Evolutionary conservation across 306 rosid genomes (phyloP).

Genomic region (Castanea sativa): DNA sequence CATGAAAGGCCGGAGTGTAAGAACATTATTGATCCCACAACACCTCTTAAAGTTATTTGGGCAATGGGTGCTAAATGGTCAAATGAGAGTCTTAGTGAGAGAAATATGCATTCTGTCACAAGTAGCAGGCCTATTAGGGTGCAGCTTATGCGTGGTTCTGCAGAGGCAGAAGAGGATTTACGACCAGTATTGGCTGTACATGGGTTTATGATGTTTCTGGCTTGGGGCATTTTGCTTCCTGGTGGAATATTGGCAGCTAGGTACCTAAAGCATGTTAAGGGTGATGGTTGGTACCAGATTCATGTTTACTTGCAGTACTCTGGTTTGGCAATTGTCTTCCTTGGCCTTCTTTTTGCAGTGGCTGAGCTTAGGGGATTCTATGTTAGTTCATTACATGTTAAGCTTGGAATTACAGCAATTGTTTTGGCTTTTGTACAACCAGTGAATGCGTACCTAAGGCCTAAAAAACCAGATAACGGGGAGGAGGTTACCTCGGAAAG

Average conservation of each 20-base stretch:
- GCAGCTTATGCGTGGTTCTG: conserved; percentile 76
- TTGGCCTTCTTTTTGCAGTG: conserved; percentile 87
- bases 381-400: conserved; percentile 72
- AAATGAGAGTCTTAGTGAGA: conserved; percentile 46
- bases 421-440: conserved; percentile 73
- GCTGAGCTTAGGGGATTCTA: conserved; percentile 88
- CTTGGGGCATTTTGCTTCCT: conserved; percentile 93
- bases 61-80: conserved; percentile 93
- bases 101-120: conserved; percentile 79
- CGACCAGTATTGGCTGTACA: conserved; percentile 89
- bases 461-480: conserved; percentile 51
- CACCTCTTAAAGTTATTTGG: conserved; percentile 91
- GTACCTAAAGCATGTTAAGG: conserved; percentile 87
- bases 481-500: conserved; percentile 54
- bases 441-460: conserved; percentile 64
- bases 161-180: conserved; percentile 93
- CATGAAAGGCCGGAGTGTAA: conserved; percentile 56
- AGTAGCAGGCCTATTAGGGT: conserved; percentile 75
- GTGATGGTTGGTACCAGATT: conserved; percentile 85
- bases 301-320: conserved; percentile 94
- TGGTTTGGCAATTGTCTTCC: conserved; percentile 69
- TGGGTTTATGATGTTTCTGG: conserved; percentile 95
- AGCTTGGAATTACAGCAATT: conserved; percentile 63
- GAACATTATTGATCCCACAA: conserved; percentile 73
- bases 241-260: conserved; percentile 85